A percentile compares a stretch with the other conserved stretches of the same genome.
Conservation (phyloP, 2,329 filamentous ascomycete genomes). For the Trichoderma lentiforme region DNA sequence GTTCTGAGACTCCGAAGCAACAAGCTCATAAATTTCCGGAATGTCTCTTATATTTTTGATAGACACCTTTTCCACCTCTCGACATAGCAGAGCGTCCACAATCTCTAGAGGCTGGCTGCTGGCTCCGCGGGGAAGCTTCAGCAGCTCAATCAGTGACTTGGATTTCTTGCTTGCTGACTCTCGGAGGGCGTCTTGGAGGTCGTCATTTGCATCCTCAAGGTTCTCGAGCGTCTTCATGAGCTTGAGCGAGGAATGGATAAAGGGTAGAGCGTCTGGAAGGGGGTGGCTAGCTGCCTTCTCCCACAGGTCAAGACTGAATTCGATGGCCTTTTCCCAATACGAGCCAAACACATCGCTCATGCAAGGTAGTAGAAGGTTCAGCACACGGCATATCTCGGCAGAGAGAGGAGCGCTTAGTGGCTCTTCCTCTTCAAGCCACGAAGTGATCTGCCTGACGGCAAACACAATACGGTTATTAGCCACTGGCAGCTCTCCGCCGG, state of each 20-base stretch:
- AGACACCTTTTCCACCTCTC: slow-evolving; percentile 64
- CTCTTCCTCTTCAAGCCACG: slow-evolving; percentile 60
- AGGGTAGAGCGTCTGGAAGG: slow-evolving; percentile 52
- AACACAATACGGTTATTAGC: slow-evolving; percentile 73
- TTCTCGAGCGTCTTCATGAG: slow-evolving; percentile 62
- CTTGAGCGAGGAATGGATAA: slow-evolving; percentile 69
- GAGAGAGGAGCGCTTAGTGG: slow-evolving; percentile 42
- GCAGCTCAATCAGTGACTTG: slow-evolving; percentile 57
- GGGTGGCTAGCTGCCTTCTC: slow-evolving; percentile 41
- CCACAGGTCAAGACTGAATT: slow-evolving; percentile 59
- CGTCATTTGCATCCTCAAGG: slow-evolving; percentile 76
- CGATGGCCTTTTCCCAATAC: slow-evolving; percentile 71
- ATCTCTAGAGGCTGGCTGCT: slow-evolving; percentile 66
- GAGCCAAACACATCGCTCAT: slow-evolving; percentile 82
- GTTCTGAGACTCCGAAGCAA: slow-evolving; percentile 70
- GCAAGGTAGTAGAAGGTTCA: slow-evolving; percentile 64
- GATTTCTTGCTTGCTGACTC: slow-evolving; percentile 56
- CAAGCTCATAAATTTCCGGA: slow-evolving; percentile 67
- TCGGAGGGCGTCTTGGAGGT: slow-evolving; percentile 71
- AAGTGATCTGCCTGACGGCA: slow-evolving; percentile 72
- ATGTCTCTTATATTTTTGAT: slow-evolving; percentile 60
- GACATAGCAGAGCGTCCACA: slow-evolving; percentile 69
- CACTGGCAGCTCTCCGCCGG: slow-evolving; percentile 51
- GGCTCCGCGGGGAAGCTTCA: slow-evolving; percentile 50
- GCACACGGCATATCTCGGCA: slow-evolving; percentile 52